Evolutionary conservation across 192 early-diverging fungal genomes (phyloP).

Genomic region (Funneliformis geosporum): DNA sequence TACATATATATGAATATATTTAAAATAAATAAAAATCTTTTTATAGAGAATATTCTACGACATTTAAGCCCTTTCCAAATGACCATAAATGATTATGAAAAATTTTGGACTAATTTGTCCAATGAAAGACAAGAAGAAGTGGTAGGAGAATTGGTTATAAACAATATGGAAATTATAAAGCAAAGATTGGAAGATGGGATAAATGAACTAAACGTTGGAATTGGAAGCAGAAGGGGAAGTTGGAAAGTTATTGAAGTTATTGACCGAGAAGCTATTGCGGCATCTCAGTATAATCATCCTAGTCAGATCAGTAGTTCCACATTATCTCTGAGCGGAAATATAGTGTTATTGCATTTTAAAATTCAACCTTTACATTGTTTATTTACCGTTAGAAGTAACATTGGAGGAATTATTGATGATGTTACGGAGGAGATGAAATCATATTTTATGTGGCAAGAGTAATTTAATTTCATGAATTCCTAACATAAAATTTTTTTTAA

Average conservation of each 20-base stretch:
- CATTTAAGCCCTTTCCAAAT: slow-evolving; percentile 7
- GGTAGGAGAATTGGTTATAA: neutral
- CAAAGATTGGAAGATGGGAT: neutral
- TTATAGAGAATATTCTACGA: neutral
- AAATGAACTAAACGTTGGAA: neutral
- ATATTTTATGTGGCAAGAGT: neutral
- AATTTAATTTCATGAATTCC: neutral
- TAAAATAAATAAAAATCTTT: neutral
- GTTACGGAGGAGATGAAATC: neutral
- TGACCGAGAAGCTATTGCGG: neutral
- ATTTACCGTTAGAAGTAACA: neutral
- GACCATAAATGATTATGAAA: neutral
- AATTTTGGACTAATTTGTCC: neutral
- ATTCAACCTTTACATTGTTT: neutral
- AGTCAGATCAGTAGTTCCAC: neutral
- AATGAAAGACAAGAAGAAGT: slow-evolving; percentile 1
- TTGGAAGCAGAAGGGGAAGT: neutral
- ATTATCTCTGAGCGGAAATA: neutral
- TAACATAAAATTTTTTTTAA: too few relatives aligned
- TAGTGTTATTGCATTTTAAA: slow-evolving; percentile 1
- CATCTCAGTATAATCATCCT: neutral
- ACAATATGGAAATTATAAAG: slow-evolving; percentile 1
- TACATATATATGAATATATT: neutral
- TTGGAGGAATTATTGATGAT: neutral
- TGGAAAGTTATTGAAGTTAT: neutral